phyloP scores from a whole-genome alignment of 176 grass and related monocot species.

The Puya raimondii region DNA sequence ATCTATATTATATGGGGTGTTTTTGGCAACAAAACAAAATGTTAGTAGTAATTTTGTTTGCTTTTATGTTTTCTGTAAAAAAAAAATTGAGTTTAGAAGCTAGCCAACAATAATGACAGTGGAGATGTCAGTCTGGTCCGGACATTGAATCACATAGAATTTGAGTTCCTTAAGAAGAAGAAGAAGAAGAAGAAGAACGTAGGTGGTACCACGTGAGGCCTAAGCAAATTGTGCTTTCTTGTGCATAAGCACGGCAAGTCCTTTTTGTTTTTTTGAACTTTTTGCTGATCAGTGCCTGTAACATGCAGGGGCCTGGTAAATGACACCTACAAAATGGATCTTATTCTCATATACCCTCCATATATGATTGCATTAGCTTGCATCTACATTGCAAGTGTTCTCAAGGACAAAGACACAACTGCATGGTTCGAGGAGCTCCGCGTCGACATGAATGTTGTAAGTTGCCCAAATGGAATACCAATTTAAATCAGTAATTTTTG shows the following conservation, averaged over 20 bases:
- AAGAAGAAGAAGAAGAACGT: too few relatives aligned
- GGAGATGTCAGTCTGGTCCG: too few relatives aligned
- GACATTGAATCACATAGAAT: too few relatives aligned
- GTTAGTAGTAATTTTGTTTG: too few relatives aligned
- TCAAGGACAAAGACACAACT: constrained; percentile 83
- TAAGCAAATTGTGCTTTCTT: neutral
- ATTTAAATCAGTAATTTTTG: neutral
- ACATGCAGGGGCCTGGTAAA: constrained; percentile 83
- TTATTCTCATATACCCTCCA: constrained; percentile 86
- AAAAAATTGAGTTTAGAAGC: too few relatives aligned
- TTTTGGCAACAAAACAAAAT: too few relatives aligned
- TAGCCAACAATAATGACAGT: too few relatives aligned
- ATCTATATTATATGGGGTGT: too few relatives aligned
- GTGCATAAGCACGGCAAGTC: neutral
- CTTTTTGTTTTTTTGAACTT: neutral
- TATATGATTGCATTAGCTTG: constrained; percentile 96
- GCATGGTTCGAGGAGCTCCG: constrained; percentile 87
- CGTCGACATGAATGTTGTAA: constrained; percentile 86
- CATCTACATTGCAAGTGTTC: constrained; percentile 78
- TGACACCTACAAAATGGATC: constrained; percentile 95
- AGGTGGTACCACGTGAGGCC: neutral
- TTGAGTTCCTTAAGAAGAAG: too few relatives aligned
- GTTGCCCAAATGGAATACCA: neutral
- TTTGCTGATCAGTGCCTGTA: constrained; percentile 10
- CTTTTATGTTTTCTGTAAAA: too few relatives aligned